phyloP scores from a whole-genome alignment of 306 rosid species.

The Cajanus cajan region DNA sequence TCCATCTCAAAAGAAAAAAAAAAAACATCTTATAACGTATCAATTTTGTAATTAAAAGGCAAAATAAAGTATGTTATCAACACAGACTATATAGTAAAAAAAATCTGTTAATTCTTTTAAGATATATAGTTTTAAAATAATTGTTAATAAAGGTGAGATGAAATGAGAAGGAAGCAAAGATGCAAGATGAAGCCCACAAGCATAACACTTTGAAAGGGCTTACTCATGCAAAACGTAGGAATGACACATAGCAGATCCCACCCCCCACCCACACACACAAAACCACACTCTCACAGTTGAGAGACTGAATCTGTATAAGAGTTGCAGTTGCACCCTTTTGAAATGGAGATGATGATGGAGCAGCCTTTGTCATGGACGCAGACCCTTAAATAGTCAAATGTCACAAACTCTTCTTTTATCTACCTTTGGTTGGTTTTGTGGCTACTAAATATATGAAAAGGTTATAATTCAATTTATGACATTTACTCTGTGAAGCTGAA shows the following conservation, averaged over 20 bases:
- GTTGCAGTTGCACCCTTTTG: background rate
- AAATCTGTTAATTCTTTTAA: background rate
- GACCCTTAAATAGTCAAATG: conserved; percentile 21
- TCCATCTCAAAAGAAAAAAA: background rate
- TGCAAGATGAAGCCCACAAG: background rate
- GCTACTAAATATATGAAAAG: too few relatives aligned
- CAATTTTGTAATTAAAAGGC: background rate
- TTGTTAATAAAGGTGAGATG: background rate
- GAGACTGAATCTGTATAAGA: background rate
- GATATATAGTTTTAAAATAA: background rate
- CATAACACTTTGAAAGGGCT: background rate
- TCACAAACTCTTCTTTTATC: background rate
- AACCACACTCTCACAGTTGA: background rate
- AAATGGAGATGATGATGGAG: conserved; percentile 12
- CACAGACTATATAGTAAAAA: too few relatives aligned
- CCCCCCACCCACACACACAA: background rate
- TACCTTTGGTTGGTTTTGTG: background rate
- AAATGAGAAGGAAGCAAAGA: background rate
- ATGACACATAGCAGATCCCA: conserved; percentile 2
- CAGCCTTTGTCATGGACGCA: background rate
- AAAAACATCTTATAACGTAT: background rate
- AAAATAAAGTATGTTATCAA: too few relatives aligned
- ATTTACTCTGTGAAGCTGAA: background rate
- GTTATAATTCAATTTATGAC: background rate
- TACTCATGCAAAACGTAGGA: conserved; percentile 42